phyloP scores from a whole-genome alignment of 2,329 filamentous ascomycete species.

The Ceratocystis harringtonii region DNA sequence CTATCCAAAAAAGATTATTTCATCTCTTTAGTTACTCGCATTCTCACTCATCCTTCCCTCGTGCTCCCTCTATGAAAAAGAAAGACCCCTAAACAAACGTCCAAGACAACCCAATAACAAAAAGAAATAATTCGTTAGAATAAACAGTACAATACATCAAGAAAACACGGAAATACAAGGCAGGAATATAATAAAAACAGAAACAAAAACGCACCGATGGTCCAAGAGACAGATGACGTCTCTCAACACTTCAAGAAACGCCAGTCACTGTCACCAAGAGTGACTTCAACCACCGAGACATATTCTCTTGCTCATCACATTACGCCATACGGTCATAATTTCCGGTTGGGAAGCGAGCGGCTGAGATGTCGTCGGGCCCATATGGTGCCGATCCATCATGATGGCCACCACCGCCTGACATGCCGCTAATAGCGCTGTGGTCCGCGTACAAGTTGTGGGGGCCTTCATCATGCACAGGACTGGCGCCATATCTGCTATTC shows the following conservation, averaged over 20 bases:
- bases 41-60: too few species aligned
- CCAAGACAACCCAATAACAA: background rate
- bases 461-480: conserved; percentile 13
- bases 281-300: too few species aligned
- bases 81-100: background rate
- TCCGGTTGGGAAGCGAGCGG: conserved; percentile 34
- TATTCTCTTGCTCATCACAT: background rate
- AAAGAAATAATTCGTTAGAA: background rate
- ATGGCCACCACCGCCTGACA: background rate
- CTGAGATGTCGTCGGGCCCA: conserved; percentile 15
- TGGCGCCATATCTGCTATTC: conserved; percentile 15
- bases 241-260: too few species aligned
- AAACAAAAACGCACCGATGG: background rate
- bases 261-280: too few species aligned
- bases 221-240: too few species aligned
- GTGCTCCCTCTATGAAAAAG: too few species aligned
- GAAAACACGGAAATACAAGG: background rate
- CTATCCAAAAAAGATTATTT: too few species aligned
- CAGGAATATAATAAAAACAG: background rate
- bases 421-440: background rate
- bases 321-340: conserved; percentile 36
- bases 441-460: conserved; percentile 3
- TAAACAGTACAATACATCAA: background rate
- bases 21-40: too few species aligned
- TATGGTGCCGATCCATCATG: conserved; percentile 7